A percentile compares a stretch with the other conserved stretches of the same genome.
Conservation (phyloP, 768 basidiomycete genomes). For the Lentinula sp. region DNA sequence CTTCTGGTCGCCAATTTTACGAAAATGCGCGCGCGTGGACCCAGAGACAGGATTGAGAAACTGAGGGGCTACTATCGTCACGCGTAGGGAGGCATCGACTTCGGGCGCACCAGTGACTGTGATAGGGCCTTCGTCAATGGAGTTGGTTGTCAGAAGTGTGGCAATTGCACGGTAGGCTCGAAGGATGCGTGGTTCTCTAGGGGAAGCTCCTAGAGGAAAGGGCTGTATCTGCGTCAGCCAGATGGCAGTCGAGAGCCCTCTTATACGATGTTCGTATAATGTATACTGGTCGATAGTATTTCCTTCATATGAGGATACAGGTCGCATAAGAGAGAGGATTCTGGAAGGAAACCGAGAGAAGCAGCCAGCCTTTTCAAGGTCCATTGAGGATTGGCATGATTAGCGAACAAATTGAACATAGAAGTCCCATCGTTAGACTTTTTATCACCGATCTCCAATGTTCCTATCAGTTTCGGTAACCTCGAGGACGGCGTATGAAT, state of each 20-base stretch:
- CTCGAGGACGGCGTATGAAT: not conserved
- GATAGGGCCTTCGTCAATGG: not conserved
- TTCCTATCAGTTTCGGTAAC: not conserved
- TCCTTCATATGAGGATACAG: not conserved
- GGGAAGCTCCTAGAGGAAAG: not conserved
- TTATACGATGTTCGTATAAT: not conserved
- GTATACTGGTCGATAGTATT: not conserved
- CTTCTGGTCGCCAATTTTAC: not conserved
- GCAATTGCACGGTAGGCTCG: conserved; percentile 1
- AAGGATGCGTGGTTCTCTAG: not conserved
- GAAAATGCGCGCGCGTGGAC: not conserved
- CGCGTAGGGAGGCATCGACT: not conserved
- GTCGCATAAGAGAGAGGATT: not conserved
- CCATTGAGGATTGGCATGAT: not conserved
- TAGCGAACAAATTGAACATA: not conserved
- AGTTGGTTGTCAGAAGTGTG: not conserved
- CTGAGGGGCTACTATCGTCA: not conserved
- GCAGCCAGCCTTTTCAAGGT: not conserved
- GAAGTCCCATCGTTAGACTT: not conserved
- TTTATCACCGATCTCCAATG: conserved; percentile 1
- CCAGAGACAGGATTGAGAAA: not conserved
- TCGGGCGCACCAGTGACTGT: not conserved
- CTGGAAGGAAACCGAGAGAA: not conserved
- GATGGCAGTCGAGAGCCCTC: conserved; percentile 3
- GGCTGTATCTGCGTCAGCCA: not conserved